Base-by-base conservation (phyloP, 257 asterid species). In the Lithospermum erythrorhizon region DNA sequence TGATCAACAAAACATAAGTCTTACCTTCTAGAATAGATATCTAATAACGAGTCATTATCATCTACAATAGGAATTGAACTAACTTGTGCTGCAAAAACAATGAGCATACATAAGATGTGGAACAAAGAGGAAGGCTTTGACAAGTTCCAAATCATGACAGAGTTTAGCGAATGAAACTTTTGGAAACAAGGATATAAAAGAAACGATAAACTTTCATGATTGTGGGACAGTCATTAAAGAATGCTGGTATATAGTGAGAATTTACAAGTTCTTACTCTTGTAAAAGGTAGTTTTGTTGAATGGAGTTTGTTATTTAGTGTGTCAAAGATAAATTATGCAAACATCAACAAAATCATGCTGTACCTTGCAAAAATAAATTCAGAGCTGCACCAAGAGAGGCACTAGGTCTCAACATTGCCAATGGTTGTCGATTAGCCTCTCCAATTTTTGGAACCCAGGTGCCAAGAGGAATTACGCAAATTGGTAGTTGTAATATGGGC, bases 401-500 rank as follows among this genome's bases (percentile, higher is more conserved):
- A 78, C 73, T 82, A 24, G 79, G 79, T 68, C 85, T 71, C 67
- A 85, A 78, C 84, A 78, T 82, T 27, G 86, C 87, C 57, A 85
- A 56, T 58, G 90, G 81, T 72, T 77, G 77, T 68, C 79, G 83
- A 70, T 55, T 73, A 71, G 87, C 59, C 68, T 82, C 94, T 64
- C 94, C 90, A 59, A 83, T 81, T 68, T 82, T 76, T 11, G 94
- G 90, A 56, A 83, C 87, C 94, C 94, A 85, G 32, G 90, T 78
- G 61, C 90, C 94, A 75, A 85, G 58, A 68, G 90, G 86, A 69
- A 85, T 69, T 49, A 82, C 75, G 64, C 79, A 80, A 69, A 85
- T 78, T 61, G 94, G 94, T 58, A 76, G 86, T 70, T 82, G 87
- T 65, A 85, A 89, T 71, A 85, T 78, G 64, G 94, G 90, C 76